These are phyloP conservation scores for Mycena indigotica DNA, from an alignment of 768 basidiomycete species.

Conservation along the genomic window DNA sequence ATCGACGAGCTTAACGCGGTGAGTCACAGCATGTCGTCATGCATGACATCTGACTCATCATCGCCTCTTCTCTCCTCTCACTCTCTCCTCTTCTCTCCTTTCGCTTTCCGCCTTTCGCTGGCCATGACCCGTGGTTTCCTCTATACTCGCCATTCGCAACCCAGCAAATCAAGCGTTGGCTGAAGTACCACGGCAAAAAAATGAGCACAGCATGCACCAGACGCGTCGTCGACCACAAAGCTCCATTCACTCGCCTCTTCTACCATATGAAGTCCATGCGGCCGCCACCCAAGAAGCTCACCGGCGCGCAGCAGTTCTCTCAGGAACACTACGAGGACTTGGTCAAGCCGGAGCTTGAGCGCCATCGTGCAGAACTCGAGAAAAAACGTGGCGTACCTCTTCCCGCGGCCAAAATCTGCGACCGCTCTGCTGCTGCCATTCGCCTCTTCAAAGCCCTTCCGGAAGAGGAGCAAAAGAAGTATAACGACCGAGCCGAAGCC, in stretches of 20 bases:
- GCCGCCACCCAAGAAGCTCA: background rate
- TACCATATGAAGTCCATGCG: background rate
- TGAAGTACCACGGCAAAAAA: background rate
- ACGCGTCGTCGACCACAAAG: background rate
- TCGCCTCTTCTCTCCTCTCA: background rate
- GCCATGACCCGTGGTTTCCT: no score
- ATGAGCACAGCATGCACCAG: background rate
- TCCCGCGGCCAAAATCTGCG: background rate
- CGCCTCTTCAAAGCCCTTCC: background rate
- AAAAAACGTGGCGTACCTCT: background rate
- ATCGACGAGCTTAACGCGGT: background rate
- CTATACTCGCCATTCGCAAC: no score
- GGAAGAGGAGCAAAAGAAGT: background rate
- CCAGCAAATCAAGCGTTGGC: conserved; percentile 1
- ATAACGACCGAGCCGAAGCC: background rate
- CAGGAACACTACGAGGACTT: background rate
- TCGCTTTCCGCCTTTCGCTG: no score
- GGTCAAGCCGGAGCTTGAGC: background rate
- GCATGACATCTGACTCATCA: background rate
- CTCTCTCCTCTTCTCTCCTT: no score
- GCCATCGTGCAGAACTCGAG: background rate
- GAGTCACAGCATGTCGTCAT: background rate
- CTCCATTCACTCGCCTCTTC: background rate
- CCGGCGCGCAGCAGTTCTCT: background rate
- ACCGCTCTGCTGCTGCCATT: background rate